phyloP scores from a whole-genome alignment of 148 eudicot genomes.

The Vaccinium myrtillus region DNA sequence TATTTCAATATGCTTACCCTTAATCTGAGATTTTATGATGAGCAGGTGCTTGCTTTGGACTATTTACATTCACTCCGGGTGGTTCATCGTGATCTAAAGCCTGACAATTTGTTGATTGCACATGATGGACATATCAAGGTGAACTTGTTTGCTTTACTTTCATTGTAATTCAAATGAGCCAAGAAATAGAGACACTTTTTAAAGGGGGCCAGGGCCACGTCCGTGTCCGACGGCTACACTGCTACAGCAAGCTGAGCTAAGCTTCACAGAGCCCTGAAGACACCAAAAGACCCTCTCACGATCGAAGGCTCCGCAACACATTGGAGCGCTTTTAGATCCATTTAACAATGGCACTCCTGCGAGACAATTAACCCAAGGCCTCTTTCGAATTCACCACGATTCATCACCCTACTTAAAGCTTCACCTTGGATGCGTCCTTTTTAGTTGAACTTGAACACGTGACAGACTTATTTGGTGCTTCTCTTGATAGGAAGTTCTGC shows the following conservation, averaged over 20 bases:
- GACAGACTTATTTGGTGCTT: not conserved
- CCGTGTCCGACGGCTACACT: not conserved
- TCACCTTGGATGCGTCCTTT: not conserved
- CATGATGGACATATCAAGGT: conserved; percentile 99
- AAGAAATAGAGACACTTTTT: not conserved
- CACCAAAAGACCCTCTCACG: not conserved
- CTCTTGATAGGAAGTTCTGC: not conserved
- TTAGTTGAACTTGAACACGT: not conserved
- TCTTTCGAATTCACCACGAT: not conserved
- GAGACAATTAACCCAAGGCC: not conserved
- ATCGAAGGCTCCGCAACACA: not conserved
- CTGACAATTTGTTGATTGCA: conserved; percentile 96
- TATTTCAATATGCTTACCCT: not conserved
- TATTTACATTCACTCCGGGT: conserved; percentile 89
- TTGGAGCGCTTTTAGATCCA: conserved; percentile 1
- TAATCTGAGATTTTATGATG: conserved; percentile 9
- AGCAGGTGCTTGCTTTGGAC: conserved; percentile 97
- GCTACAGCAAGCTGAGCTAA: not conserved
- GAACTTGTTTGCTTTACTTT: conserved; percentile 11
- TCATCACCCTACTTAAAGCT: not conserved
- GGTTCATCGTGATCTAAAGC: conserved; percentile 99
- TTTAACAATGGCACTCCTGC: not conserved
- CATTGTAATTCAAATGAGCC: conserved; percentile 10
- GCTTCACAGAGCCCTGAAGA: not conserved
- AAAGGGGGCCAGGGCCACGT: not conserved